phyloP scores from a whole-genome alignment of 345 rosid species.

The Populus ilicifolia region DNA sequence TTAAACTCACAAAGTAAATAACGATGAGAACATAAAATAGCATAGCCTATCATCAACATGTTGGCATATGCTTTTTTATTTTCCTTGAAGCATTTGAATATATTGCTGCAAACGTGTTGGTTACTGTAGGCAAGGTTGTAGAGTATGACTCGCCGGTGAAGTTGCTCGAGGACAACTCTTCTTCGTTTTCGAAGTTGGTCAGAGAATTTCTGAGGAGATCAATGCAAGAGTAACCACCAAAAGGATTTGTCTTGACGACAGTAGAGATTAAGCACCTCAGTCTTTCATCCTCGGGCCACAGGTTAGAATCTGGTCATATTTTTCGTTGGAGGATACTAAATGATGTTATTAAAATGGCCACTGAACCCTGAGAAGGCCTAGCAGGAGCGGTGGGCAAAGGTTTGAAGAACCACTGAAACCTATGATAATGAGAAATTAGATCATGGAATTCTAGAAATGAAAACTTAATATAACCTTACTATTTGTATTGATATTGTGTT shows the following conservation, averaged over 20 bases:
- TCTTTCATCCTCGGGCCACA: not conserved
- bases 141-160: conserved; percentile 42
- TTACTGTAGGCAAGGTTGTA: conserved; percentile 42
- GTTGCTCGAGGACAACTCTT: conserved; percentile 54
- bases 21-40: not conserved
- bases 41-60: not conserved
- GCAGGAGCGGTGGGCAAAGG: not conserved
- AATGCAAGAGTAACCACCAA: conserved; percentile 23
- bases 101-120: not conserved
- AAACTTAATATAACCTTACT: not conserved
- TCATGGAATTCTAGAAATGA: not conserved
- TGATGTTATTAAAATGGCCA: not conserved
- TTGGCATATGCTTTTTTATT: not conserved
- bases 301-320: not conserved
- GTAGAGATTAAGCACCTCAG: not conserved
- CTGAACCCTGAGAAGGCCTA: not conserved
- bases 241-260: conserved; percentile 11
- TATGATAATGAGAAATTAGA: not conserved
- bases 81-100: not conserved
- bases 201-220: conserved; percentile 57
- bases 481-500: not conserved
- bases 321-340: not conserved
- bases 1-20: no score
- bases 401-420: not conserved
- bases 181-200: conserved; percentile 64